Evolutionary conservation across 2,329 filamentous ascomycete genomes (phyloP).

Genomic region (Alternaria conjuncta): DNA sequence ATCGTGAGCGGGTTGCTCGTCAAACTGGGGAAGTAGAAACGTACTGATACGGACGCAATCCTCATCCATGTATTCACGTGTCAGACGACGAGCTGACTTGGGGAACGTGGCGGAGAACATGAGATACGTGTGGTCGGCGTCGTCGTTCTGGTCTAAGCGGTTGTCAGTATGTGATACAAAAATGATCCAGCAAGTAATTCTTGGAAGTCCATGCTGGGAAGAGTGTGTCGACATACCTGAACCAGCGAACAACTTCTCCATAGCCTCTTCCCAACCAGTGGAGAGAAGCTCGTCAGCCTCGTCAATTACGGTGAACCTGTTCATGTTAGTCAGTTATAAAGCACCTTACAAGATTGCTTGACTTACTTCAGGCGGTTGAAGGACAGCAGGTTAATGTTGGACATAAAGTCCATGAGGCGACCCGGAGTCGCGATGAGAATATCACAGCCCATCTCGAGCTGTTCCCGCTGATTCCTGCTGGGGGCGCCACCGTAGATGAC

Average conservation of each 20-base stretch:
- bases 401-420: conserved; percentile 83
- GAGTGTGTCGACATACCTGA: conserved; percentile 66
- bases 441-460: conserved; percentile 85
- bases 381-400: conserved; percentile 70
- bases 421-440: conserved; percentile 88
- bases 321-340: neutral
- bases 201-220: neutral
- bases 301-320: conserved; percentile 62
- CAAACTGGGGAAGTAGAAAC: rapidly evolving
- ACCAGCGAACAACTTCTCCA: conserved; percentile 78
- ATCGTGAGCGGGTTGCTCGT: neutral
- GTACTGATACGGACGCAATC: conserved; percentile 75
- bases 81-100: conserved; percentile 76
- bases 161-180: conserved; percentile 13
- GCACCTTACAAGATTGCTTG: neutral
- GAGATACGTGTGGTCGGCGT: conserved; percentile 71
- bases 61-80: conserved; percentile 74
- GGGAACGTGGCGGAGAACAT: conserved; percentile 97
- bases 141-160: conserved; percentile 73
- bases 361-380: conserved; percentile 77
- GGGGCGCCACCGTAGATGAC: conserved; percentile 88
- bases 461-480: conserved; percentile 69
- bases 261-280: conserved; percentile 76
- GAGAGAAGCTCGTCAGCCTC: conserved; percentile 94
- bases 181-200: neutral